phyloP scores from a whole-genome alignment of 805 yeast species.

The Pichia exigua region DNA sequence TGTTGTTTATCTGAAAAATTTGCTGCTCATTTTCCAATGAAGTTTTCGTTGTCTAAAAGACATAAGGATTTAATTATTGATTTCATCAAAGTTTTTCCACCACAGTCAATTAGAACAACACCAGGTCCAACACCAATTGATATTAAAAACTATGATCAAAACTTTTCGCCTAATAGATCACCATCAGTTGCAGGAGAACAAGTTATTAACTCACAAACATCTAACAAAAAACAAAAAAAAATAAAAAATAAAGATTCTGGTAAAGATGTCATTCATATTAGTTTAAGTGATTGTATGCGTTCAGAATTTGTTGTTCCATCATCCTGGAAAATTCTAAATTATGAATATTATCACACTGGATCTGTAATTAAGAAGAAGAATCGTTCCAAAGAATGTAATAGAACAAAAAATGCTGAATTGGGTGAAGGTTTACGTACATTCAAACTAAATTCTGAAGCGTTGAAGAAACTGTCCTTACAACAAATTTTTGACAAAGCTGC shows the following conservation, averaged over 20 bases:
- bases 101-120: constrained; percentile 28
- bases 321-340: constrained; percentile 49
- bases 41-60: constrained; percentile 36
- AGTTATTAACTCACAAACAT: background rate
- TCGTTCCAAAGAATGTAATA: background rate
- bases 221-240: constrained; percentile 10
- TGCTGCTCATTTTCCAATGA: constrained; percentile 36
- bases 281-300: constrained; percentile 24
- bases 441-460: constrained; percentile 44
- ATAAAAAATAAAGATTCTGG: constrained; percentile 5
- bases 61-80: constrained; percentile 41
- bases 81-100: constrained; percentile 38
- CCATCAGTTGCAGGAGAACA: constrained; percentile 1
- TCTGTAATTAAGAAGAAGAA: constrained; percentile 5
- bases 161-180: constrained; percentile 4
- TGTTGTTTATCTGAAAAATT: constrained; percentile 58
- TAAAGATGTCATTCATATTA: constrained; percentile 16
- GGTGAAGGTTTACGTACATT: constrained; percentile 47
- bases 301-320: constrained; percentile 36
- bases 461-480: constrained; percentile 46
- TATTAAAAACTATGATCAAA: constrained; percentile 19
- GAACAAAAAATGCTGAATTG: constrained; percentile 11
- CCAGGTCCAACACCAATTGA: constrained; percentile 14
- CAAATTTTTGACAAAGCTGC: constrained; percentile 59
- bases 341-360: constrained; percentile 39